phyloP scores from a whole-genome alignment of 1,284 basidiomycete species.

The Vanrija sp. region DNA sequence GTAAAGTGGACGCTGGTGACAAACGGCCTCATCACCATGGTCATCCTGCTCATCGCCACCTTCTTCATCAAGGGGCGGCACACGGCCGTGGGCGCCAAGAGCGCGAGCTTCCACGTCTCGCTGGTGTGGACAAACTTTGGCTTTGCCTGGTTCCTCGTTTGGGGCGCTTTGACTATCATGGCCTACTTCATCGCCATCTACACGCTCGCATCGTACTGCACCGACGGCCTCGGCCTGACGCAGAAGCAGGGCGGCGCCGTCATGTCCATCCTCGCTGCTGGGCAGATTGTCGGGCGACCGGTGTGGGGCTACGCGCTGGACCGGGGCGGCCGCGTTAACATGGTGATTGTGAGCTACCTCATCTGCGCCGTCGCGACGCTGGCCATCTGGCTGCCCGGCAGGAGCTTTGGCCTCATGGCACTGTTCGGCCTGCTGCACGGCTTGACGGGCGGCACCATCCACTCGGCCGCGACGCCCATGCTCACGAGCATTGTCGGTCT shows the following conservation, averaged over 20 bases:
- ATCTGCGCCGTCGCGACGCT: slow-evolving; percentile 47
- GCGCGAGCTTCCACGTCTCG: not conserved
- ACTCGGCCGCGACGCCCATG: slow-evolving; percentile 44
- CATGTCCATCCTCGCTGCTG: slow-evolving; percentile 50
- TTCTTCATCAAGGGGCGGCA: slow-evolving; percentile 41
- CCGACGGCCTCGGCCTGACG: slow-evolving; percentile 43
- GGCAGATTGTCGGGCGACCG: slow-evolving; percentile 51
- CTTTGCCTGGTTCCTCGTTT: slow-evolving; percentile 4
- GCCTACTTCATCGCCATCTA: slow-evolving; percentile 52
- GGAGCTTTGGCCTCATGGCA: slow-evolving; percentile 45
- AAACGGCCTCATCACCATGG: slow-evolving; percentile 45
- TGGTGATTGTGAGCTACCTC: slow-evolving; percentile 46
- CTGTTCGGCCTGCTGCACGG: slow-evolving; percentile 50
- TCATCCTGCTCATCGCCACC: slow-evolving; percentile 41
- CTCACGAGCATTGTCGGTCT: slow-evolving; percentile 47
- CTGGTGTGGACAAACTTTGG: not conserved
- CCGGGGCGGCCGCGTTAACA: slow-evolving; percentile 47
- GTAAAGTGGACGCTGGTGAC: slow-evolving; percentile 46
- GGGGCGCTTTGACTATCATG: slow-evolving; percentile 30
- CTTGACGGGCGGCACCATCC: slow-evolving; percentile 48
- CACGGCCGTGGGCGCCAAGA: slow-evolving; percentile 23
- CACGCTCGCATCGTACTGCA: slow-evolving; percentile 51
- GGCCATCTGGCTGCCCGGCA: slow-evolving; percentile 49
- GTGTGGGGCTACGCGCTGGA: slow-evolving; percentile 47
- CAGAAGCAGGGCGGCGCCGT: slow-evolving; percentile 49